These are phyloP conservation scores for Eimeria maxima DNA, from an alignment of 169 alveolate species.

Conservation along the genomic window DNA sequence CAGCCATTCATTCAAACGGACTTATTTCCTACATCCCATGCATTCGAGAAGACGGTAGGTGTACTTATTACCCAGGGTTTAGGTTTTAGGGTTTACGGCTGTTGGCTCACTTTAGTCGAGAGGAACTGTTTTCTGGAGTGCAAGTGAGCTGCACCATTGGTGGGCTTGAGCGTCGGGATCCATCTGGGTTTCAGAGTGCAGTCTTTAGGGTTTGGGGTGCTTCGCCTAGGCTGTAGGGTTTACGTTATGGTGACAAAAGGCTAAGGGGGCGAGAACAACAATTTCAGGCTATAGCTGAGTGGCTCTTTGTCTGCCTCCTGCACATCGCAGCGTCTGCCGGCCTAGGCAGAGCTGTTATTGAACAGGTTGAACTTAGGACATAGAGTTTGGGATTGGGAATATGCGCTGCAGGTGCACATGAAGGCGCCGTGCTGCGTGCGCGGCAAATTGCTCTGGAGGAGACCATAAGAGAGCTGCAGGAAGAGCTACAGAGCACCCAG, in stretches of 20 bases:
- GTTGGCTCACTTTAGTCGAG: neutral
- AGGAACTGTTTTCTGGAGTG: neutral
- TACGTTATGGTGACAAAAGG: neutral
- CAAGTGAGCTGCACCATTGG: neutral
- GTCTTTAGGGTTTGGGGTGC: neutral
- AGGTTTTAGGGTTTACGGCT: neutral
- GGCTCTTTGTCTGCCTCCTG: neutral
- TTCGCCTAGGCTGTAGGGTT: neutral
- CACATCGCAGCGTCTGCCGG: neutral
- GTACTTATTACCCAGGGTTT: neutral
- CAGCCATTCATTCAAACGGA: conserved; percentile 48
- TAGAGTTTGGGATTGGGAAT: neutral
- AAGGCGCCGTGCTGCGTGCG: conserved; percentile 8
- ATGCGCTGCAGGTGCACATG: conserved; percentile 61
- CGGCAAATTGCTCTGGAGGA: conserved; percentile 50
- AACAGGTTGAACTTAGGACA: neutral
- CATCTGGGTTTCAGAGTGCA: neutral
- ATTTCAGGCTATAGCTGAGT: neutral
- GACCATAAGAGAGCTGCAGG: neutral
- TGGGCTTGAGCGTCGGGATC: neutral
- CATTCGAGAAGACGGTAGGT: conserved; percentile 74
- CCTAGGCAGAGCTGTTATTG: neutral
- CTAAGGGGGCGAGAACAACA: neutral
- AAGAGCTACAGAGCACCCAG: neutral
- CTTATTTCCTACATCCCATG: conserved; percentile 45